These are phyloP conservation scores for Trifolium subterraneum DNA, from an alignment of 306 rosid species.

Conservation along the genomic window DNA sequence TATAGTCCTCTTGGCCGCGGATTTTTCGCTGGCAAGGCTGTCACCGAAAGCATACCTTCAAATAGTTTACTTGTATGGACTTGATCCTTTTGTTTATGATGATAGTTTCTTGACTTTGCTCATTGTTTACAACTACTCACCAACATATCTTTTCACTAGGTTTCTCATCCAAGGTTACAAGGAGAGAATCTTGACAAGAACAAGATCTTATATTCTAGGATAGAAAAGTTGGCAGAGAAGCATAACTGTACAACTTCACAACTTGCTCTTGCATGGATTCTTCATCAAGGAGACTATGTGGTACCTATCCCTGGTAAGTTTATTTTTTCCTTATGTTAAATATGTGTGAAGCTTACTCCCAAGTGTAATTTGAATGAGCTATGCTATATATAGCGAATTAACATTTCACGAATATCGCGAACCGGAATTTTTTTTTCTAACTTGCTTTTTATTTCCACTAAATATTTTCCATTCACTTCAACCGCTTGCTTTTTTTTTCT, in stretches of 20 bases:
- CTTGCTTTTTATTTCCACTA: no score
- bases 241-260: constrained; percentile 62
- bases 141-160: constrained; percentile 42
- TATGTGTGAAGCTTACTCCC: not conserved
- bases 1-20: constrained; percentile 91
- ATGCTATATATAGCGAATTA: no score
- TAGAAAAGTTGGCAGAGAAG: constrained; percentile 58
- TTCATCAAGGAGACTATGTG: constrained; percentile 63
- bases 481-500: no score
- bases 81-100: not conserved
- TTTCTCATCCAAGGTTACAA: constrained; percentile 55
- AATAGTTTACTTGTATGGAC: constrained; percentile 49
- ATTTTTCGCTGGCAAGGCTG: constrained; percentile 73
- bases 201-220: constrained; percentile 52
- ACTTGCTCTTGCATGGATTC: constrained; percentile 71
- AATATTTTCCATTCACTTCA: no score
- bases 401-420: no score
- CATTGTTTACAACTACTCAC: constrained; percentile 5
- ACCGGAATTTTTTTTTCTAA: no score
- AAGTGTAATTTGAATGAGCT: no score
- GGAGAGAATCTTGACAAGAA: constrained; percentile 67
- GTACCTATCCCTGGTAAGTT: constrained; percentile 74
- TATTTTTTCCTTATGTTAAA: not conserved
- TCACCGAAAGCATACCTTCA: constrained; percentile 62
- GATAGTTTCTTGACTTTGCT: not conserved